Percentiles rank a stretch among this genome's conserved stretches.
Conservation (phyloP, 2,329 filamentous ascomycete species). For the Penicillium sp. region DNA sequence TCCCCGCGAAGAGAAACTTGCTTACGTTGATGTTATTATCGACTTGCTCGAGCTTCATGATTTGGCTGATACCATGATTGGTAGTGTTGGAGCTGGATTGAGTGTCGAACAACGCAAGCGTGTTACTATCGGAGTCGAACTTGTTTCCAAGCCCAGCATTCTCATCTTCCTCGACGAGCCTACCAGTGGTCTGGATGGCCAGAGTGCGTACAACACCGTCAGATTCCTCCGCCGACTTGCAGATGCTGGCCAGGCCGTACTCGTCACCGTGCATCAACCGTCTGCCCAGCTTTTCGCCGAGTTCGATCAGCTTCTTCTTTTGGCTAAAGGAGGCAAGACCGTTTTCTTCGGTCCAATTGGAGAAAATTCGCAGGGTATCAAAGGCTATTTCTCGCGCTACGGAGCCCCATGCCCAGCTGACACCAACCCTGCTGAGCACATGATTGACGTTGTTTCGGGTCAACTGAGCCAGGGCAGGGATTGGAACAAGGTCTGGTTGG, state of each 20-base stretch:
- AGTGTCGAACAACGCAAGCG: conserved; percentile 67
- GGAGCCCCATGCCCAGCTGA: conserved; percentile 62
- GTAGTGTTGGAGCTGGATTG: conserved; percentile 42
- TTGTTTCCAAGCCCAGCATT: conserved; percentile 65
- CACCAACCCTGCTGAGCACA: conserved; percentile 61
- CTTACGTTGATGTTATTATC: conserved; percentile 64
- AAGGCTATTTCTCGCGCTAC: conserved; percentile 64
- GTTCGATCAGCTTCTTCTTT: conserved; percentile 67
- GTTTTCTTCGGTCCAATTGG: conserved; percentile 70
- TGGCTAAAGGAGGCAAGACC: conserved; percentile 66
- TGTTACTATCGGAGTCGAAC: conserved; percentile 69
- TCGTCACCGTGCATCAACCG: conserved; percentile 71
- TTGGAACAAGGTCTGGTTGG: conserved; percentile 71
- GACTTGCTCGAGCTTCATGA: conserved; percentile 62
- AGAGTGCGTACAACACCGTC: conserved; percentile 65
- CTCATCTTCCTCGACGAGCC: conserved; percentile 70
- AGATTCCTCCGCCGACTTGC: conserved; percentile 65
- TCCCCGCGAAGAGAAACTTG: conserved; percentile 59
- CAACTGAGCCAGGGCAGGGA: conserved; percentile 53
- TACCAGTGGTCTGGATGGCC: conserved; percentile 66
- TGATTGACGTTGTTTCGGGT: conserved; percentile 52
- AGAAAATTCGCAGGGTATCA: conserved; percentile 60
- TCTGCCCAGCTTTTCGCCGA: conserved; percentile 65
- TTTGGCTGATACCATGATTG: conserved; percentile 63
- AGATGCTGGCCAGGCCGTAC: conserved; percentile 63